phyloP scores from a whole-genome alignment of 108 stramenopile species.

The Cyclostephanos invisitatus region DNA sequence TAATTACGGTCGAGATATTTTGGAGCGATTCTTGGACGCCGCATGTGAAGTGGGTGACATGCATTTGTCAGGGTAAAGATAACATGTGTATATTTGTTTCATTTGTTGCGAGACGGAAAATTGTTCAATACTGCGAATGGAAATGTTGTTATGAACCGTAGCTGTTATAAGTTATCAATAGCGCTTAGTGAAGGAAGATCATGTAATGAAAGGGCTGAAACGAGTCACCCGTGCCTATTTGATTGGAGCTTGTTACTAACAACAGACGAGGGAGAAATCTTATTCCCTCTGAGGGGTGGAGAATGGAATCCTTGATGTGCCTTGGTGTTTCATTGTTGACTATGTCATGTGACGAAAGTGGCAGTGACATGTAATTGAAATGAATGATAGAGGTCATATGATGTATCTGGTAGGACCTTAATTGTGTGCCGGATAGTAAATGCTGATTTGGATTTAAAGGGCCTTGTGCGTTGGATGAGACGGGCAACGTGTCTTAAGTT shows the following conservation, averaged over 20 bases:
- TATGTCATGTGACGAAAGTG: background rate
- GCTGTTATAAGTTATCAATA: too few species aligned
- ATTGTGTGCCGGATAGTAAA: too few species aligned
- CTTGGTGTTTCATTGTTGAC: background rate
- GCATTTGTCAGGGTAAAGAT: background rate
- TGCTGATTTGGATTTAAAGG: too few species aligned
- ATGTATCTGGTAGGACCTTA: too few species aligned
- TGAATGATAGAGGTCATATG: too few species aligned
- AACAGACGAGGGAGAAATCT: background rate
- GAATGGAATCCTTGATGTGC: background rate
- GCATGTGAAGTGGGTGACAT: background rate
- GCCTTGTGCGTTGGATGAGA: too few species aligned
- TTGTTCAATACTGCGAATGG: background rate
- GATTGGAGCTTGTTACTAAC: background rate
- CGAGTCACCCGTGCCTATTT: background rate
- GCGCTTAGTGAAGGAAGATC: too few species aligned
- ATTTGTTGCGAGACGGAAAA: background rate
- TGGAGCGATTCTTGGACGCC: conserved; percentile 26
- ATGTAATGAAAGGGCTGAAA: too few species aligned
- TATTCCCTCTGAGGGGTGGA: background rate
- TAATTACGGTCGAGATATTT: conserved; percentile 35
- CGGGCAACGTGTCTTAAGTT: too few species aligned
- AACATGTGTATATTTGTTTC: background rate
- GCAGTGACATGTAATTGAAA: too few species aligned
- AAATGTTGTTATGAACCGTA: too few species aligned